Evolutionary conservation across 768 basidiomycete species (phyloP).

Genomic region (Lentinula edodes): DNA sequence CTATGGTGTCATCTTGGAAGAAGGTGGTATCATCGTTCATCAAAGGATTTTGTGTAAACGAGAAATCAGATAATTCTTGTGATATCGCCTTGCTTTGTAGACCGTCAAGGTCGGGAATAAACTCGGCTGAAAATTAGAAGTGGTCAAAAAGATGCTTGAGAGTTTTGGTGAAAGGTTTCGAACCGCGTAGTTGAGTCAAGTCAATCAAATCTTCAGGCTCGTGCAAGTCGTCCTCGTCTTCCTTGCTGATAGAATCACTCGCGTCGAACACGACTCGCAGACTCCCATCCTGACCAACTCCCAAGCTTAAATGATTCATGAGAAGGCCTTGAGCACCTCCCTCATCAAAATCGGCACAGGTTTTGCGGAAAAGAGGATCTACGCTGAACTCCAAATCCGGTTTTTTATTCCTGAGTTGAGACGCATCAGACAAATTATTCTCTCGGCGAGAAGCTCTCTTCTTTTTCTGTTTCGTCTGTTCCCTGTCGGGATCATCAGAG

Average conservation of each 20-base stretch:
- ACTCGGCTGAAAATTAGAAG: conserved; percentile 41
- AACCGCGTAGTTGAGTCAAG: conserved; percentile 57
- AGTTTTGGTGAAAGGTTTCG: conserved; percentile 15
- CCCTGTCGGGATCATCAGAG: conserved; percentile 66
- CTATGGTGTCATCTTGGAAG: conserved; percentile 48
- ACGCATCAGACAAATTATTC: conserved; percentile 80
- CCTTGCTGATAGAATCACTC: conserved; percentile 79
- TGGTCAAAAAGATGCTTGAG: background rate
- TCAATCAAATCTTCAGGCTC: conserved; percentile 71
- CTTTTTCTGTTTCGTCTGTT: conserved; percentile 53
- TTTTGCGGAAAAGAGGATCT: conserved; percentile 96
- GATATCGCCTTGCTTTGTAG: conserved; percentile 73
- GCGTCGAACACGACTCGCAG: conserved; percentile 95
- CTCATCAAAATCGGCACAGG: conserved; percentile 97
- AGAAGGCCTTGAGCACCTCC: conserved; percentile 93
- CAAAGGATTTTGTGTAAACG: conserved; percentile 68
- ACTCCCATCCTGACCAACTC: conserved; percentile 71
- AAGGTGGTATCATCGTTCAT: conserved; percentile 58
- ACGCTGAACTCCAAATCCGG: conserved; percentile 94
- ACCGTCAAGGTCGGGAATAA: conserved; percentile 62
- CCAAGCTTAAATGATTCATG: conserved; percentile 90
- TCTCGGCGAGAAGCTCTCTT: conserved; percentile 67
- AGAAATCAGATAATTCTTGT: conserved; percentile 75
- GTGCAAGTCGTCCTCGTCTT: conserved; percentile 62
- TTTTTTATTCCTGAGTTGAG: conserved; percentile 83